Evolutionary conservation across 2,329 filamentous ascomycete genomes (phyloP), one percentile per base, ranked within the genome.

Genomic region (Neonectria neomacrospora): DNA sequence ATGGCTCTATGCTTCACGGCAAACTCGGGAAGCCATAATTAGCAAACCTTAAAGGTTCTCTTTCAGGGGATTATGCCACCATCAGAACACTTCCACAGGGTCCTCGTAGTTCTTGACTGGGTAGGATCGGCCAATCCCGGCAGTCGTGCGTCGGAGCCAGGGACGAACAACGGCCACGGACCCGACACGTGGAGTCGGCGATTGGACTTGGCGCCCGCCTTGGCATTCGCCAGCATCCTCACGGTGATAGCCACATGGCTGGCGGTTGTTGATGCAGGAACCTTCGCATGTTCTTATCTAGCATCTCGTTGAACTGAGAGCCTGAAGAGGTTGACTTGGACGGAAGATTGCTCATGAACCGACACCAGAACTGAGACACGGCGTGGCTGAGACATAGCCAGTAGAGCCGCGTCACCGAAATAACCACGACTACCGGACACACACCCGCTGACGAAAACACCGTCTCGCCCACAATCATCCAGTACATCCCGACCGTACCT

Each of bases 111-210:
- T 66, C 50, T 67, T 44, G 61, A 28, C 26, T 18, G 32, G 45
- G 45, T 54, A 39, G 42, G 42, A 53, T 54, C 50, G 26, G 52
- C 37, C 26, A 26, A 48, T 58, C 37, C 54, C 53, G 51, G 63
- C 42, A 61, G 53, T 44, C 61, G 51, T 54, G 7, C 6, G 20
- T 44, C 48, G 42, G 47, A 20, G 2, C 54, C 60, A 18, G 58
- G 51, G 53, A 58, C 68, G 56, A 70, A 68, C 66, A 50, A 67
- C 61, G 55, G 30, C 45, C 32, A 54, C 47, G n/a, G 41, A 55
- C 52, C 18, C 62, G 47, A 48, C 70, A 72, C 70, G 70, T 72
- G 70, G 70, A 68, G 67, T 47, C 58, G 53, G 59, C 61, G 63
- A 72, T 72, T 72, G 68, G 68, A 32, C 63, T 56, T 57, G 58